Evolutionary conservation across 176 grass and related monocot species (phyloP), one percentile per base, ranked within the genome.

Genomic region (Dactylis glomerata): DNA sequence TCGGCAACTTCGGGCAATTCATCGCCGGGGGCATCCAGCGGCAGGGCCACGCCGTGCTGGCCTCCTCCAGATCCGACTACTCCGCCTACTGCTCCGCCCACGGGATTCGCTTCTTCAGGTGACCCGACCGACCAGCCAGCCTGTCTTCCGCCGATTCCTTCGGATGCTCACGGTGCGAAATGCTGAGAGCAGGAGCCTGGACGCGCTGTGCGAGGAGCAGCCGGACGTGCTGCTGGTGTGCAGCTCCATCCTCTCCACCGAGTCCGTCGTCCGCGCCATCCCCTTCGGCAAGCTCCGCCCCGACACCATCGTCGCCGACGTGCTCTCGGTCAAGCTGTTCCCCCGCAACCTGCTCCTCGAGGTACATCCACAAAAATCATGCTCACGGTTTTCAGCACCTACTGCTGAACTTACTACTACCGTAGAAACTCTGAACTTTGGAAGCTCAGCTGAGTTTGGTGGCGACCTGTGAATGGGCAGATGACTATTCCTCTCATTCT

Each of bases 251-350:
- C 83, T 94, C 32, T 94, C 92, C 16, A 92, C 82, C 1, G 90
- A 92, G 82, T 8, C 33, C 42, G 83, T 94, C 82, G 75, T 92
- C 41, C 90, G 85, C 3, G 37, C 84, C 13, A 83, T 86, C 45
- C 90, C 87, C 15, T 78, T 92, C 80, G 67, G 82, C 63, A 88
- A 81, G 76, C 74, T 94, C 73, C 86, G 86, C 63, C 90, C 75
- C 1, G 85, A 88, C 68, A 86, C 92, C 47, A 83, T 94, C 78
- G 77, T 94, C 57, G 90, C 92, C 49, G 90, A 92, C 57, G 87
- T 94, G 75, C 86, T 92, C 51, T 95, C 90, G 23, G 90, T 95
- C 63, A 94, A 94, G 85, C 68, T 90, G 76, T 94, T 92, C 68
- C 92, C 90, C 23, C 86, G 90, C 45, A 92, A 92, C 72, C 92